Conservation (phyloP, 805 yeast species). For the Pichia deserticola region DNA sequence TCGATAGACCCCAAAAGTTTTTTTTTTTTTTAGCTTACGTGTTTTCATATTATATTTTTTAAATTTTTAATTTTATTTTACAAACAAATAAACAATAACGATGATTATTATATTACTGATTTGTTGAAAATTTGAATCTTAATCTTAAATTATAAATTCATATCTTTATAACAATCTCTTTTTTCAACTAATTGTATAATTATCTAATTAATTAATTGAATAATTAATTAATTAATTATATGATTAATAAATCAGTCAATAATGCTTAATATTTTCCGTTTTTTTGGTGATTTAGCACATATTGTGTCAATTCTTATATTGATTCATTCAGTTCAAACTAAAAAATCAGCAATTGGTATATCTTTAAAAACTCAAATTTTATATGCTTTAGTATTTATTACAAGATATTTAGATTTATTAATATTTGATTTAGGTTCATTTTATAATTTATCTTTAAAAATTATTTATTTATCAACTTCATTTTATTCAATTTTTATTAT, state of each 20-base stretch:
- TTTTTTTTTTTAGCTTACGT: too few relatives aligned
- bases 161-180: too few relatives aligned
- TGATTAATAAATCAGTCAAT: background rate
- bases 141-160: too few relatives aligned
- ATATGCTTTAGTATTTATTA: conserved; percentile 63
- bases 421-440: conserved; percentile 46
- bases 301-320: conserved; percentile 70
- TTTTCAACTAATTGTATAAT: too few relatives aligned
- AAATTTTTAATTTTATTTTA: too few relatives aligned
- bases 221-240: too few relatives aligned
- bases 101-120: too few relatives aligned
- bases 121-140: too few relatives aligned
- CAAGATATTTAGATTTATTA: conserved; percentile 65
- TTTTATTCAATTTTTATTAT: conserved; percentile 67
- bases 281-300: conserved; percentile 68
- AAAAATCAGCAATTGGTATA: conserved; percentile 70
- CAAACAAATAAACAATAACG: too few relatives aligned
- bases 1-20: too few relatives aligned
- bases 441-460: conserved; percentile 76
- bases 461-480: conserved; percentile 72
- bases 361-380: conserved; percentile 83
- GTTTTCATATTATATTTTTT: too few relatives aligned
- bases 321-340: conserved; percentile 56
- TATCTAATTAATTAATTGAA: too few relatives aligned
- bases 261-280: conserved; percentile 38